phyloP scores from a whole-genome alignment of 2,329 filamentous ascomycete genomes.

The Nemania sp. region DNA sequence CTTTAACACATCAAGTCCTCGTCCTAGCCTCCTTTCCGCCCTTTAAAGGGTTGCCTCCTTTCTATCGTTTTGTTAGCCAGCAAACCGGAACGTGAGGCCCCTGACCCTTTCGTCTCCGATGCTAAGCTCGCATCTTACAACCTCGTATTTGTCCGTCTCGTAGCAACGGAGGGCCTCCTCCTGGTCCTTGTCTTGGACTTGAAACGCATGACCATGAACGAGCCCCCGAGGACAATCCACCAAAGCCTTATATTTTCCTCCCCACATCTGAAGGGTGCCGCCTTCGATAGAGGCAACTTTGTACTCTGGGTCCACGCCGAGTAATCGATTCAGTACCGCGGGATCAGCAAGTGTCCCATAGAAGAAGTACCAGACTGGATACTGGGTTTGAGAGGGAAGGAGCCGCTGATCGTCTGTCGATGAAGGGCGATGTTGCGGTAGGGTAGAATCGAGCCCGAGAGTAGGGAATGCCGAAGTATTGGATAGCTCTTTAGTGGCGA shows the following conservation, averaged over 20 bases:
- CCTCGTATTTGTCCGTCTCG: slow-evolving; percentile 15
- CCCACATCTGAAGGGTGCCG: slow-evolving; percentile 13
- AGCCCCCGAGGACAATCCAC: not conserved
- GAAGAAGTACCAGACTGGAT: slow-evolving; percentile 49
- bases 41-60: no score
- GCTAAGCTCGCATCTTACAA: slow-evolving; percentile 13
- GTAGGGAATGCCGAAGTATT: slow-evolving; percentile 12
- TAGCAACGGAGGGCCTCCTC: slow-evolving; percentile 18
- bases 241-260: slow-evolving; percentile 19
- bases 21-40: no score
- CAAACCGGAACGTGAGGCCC: slow-evolving; percentile 18
- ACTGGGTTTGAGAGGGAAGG: slow-evolving; percentile 22
- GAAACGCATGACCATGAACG: slow-evolving; percentile 10
- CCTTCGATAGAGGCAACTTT: slow-evolving; percentile 4
- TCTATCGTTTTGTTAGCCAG: no score
- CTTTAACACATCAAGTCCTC: no score
- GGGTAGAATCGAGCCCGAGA: slow-evolving; percentile 14
- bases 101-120: not conserved
- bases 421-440: slow-evolving; percentile 16
- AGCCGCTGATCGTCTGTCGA: not conserved
- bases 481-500: slow-evolving; percentile 18
- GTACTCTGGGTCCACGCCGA: slow-evolving; percentile 26
- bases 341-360: slow-evolving; percentile 46
- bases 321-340: slow-evolving; percentile 38
- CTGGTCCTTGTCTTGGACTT: slow-evolving; percentile 6